These are phyloP conservation scores for Aureobasidium zeae DNA, from an alignment of 2,329 filamentous ascomycete genomes.

Conservation along the genomic window DNA sequence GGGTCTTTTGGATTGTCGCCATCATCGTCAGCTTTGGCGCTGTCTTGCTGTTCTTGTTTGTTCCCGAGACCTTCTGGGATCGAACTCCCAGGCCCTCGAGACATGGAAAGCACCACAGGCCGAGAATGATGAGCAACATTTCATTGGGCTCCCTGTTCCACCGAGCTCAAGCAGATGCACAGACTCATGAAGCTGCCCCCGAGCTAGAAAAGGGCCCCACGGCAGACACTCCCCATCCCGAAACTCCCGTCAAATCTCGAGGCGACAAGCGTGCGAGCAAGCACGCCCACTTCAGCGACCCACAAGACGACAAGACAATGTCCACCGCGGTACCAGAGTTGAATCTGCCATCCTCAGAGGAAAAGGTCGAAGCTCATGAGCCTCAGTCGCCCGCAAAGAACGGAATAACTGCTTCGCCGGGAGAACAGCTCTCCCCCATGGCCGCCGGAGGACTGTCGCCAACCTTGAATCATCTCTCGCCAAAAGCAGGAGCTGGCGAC, in stretches of 20 bases:
- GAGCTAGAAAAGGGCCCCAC: slow-evolving; percentile 6
- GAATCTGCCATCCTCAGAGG: slow-evolving; percentile 13
- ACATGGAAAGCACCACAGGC: slow-evolving; percentile 25
- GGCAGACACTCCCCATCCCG: not conserved
- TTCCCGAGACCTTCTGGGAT: slow-evolving; percentile 95
- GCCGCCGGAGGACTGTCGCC: not conserved
- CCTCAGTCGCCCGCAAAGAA: slow-evolving; percentile 4
- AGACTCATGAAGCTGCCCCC: slow-evolving; percentile 10
- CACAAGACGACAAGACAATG: slow-evolving; percentile 15
- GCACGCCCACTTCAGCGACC: slow-evolving; percentile 21
- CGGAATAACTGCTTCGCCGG: not conserved
- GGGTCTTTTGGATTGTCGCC: slow-evolving; percentile 57
- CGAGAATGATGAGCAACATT: slow-evolving; percentile 18
- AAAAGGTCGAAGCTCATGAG: not conserved
- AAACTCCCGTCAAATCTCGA: not conserved
- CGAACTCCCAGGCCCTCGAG: slow-evolving; percentile 53
- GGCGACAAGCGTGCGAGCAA: slow-evolving; percentile 21
- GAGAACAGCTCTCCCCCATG: not conserved
- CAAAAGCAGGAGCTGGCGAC: too few relatives aligned
- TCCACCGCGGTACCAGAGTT: not conserved
- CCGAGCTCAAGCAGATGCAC: slow-evolving; percentile 17
- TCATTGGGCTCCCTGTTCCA: slow-evolving; percentile 25
- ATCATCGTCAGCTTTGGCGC: slow-evolving; percentile 66
- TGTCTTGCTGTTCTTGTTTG: slow-evolving; percentile 72
- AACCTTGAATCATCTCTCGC: not conserved